Evolutionary conservation across 306 rosid species (phyloP).

Genomic region (Prunus fruticosa): DNA sequence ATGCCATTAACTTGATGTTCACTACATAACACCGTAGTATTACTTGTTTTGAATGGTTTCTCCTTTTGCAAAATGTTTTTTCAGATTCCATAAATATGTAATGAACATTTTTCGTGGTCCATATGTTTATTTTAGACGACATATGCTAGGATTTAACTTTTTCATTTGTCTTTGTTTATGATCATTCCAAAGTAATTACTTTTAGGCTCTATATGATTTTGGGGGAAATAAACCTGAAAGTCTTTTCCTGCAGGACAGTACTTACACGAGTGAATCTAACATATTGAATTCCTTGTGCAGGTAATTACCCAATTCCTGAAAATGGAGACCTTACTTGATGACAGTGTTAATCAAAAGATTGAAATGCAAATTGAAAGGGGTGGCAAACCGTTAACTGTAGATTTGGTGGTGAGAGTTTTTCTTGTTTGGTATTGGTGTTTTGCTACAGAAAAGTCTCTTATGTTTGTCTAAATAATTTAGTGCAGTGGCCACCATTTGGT

Average conservation of each 20-base stretch:
- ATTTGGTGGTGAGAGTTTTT: slow-evolving; percentile 60
- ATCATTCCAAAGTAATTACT: not conserved
- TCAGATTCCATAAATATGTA: not conserved
- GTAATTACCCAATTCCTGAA: slow-evolving; percentile 89
- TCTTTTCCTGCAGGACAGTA: not conserved
- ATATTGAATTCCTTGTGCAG: slow-evolving; percentile 42
- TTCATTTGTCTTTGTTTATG: not conserved
- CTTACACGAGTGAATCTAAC: slow-evolving; percentile 6
- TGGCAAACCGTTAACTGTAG: slow-evolving; percentile 51
- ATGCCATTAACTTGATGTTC: not conserved
- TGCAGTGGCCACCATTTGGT: not conserved
- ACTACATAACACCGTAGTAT: not conserved
- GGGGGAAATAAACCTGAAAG: not conserved
- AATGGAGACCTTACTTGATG: slow-evolving; percentile 88
- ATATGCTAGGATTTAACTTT: not conserved
- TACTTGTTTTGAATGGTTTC: not conserved
- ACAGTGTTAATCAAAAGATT: slow-evolving; percentile 66
- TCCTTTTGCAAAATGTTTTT: not conserved
- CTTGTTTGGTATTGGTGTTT: slow-evolving; percentile 18
- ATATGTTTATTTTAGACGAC: not conserved
- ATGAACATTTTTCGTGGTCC: not conserved
- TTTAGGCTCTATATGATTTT: not conserved
- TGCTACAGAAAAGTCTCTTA: not conserved
- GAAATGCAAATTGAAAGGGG: slow-evolving; percentile 91
- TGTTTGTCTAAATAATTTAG: slow-evolving; percentile 2